phyloP scores from a whole-genome alignment of 1,284 basidiomycete genomes.

The Ustilago nuda region DNA sequence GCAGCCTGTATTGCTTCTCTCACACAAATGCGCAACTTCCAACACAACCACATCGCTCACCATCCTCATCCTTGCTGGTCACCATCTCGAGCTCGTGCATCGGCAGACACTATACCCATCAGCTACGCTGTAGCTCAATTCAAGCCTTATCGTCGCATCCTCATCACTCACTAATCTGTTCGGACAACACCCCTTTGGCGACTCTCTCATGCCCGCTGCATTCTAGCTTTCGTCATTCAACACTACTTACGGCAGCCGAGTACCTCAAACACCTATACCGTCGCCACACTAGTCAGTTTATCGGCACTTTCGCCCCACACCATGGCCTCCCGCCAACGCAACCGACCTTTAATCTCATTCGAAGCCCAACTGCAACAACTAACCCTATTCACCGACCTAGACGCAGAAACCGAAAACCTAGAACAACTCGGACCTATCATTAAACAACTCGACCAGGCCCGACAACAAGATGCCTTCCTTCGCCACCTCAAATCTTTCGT shows the following conservation, averaged over 20 bases:
- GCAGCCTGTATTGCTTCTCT: too few species aligned
- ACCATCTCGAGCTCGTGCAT: too few species aligned
- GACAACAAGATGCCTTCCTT: constrained; percentile 91
- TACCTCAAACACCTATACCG: neutral
- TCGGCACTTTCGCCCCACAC: neutral
- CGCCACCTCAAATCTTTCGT: constrained; percentile 87
- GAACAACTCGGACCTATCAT: constrained; percentile 69
- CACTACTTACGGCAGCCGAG: too few species aligned
- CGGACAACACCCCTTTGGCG: too few species aligned
- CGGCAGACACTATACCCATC: neutral
- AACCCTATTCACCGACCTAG: constrained; percentile 66
- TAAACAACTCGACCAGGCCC: constrained; percentile 80
- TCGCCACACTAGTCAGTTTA: neutral
- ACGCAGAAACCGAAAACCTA: constrained; percentile 63
- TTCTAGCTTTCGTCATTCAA: too few species aligned
- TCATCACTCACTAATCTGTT: too few species aligned
- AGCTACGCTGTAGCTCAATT: neutral
- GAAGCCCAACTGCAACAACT: constrained; percentile 68
- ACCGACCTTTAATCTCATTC: constrained; percentile 61
- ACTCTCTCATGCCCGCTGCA: too few species aligned
- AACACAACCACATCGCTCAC: too few species aligned
- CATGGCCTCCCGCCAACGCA: constrained; percentile 46
- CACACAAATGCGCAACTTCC: too few species aligned
- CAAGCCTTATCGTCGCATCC: neutral
- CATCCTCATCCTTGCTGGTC: too few species aligned